These are phyloP conservation scores for Penicillium samsonianum DNA, from an alignment of 495 filamentous ascomycete genomes.

Conservation along the genomic window DNA sequence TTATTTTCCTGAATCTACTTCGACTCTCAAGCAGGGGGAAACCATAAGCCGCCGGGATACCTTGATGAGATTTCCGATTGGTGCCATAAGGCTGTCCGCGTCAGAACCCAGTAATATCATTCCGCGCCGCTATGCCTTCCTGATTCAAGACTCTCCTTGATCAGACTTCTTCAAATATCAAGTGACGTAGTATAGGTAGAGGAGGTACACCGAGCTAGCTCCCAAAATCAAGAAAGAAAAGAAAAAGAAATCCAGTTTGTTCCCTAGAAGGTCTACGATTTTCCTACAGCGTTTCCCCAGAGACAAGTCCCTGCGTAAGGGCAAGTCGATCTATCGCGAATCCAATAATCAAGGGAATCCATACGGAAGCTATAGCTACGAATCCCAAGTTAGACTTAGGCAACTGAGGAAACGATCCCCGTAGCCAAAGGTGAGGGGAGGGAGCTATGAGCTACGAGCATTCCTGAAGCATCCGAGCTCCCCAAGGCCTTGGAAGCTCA, in stretches of 20 bases:
- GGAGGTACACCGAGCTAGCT: not conserved
- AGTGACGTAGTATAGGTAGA: not conserved
- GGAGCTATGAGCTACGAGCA: constrained; percentile 11
- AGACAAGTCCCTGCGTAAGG: constrained; percentile 1
- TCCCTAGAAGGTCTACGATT: not conserved
- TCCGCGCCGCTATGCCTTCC: not conserved
- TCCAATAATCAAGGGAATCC: constrained; percentile 12
- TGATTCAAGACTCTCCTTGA: not conserved
- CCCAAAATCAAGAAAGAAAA: not conserved
- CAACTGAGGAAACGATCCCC: constrained; percentile 13
- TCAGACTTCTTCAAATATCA: not conserved
- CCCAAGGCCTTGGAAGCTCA: constrained; percentile 2
- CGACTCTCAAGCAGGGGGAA: not conserved
- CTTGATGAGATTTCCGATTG: constrained; percentile 11
- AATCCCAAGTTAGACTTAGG: not conserved
- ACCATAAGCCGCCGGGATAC: not conserved
- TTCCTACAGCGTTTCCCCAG: constrained; percentile 10
- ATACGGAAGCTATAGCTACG: not conserved
- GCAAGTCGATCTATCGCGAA: constrained; percentile 8
- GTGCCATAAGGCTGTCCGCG: not conserved
- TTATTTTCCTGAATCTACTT: not conserved
- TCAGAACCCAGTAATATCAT: constrained; percentile 10
- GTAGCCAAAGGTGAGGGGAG: constrained; percentile 8
- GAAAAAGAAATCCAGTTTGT: not conserved
- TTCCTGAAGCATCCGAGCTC: constrained; percentile 10